Evolutionary conservation across 2,329 filamentous ascomycete genomes (phyloP).

Genomic region (Fonsecaea erecta): DNA sequence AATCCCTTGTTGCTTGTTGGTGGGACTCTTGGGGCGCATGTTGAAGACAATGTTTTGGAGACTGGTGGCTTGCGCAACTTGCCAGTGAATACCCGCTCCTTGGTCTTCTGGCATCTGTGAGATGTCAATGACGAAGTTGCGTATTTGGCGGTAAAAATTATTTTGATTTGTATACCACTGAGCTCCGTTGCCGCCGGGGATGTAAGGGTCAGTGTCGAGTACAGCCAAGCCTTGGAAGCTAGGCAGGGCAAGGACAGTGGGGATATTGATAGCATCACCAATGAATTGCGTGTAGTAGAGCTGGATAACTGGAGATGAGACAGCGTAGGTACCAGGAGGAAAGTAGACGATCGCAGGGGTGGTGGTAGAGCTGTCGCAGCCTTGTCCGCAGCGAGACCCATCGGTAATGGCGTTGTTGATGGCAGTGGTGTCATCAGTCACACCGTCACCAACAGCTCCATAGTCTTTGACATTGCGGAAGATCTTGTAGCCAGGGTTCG

Average conservation of each 20-base stretch:
- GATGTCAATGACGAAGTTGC: slow-evolving; percentile 80
- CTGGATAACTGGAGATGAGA: slow-evolving; percentile 78
- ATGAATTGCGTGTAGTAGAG: slow-evolving; percentile 94
- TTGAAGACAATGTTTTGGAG: slow-evolving; percentile 82
- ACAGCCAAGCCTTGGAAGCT: slow-evolving; percentile 83
- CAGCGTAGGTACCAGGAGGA: slow-evolving; percentile 81
- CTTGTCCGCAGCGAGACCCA: slow-evolving; percentile 77
- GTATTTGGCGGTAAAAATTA: slow-evolving; percentile 83
- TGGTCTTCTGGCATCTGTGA: slow-evolving; percentile 61
- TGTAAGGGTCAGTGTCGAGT: slow-evolving; percentile 87
- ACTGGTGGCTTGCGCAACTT: slow-evolving; percentile 80
- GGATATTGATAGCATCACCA: slow-evolving; percentile 74
- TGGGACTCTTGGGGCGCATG: slow-evolving; percentile 70
- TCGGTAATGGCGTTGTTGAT: slow-evolving; percentile 82
- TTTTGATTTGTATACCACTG: slow-evolving; percentile 82
- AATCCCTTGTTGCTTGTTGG: slow-evolving; percentile 74
- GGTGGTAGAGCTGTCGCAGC: slow-evolving; percentile 83
- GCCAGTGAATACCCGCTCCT: slow-evolving; percentile 80
- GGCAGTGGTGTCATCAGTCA: slow-evolving; percentile 81
- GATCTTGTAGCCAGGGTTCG: slow-evolving; percentile 63
- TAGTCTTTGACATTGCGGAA: slow-evolving; percentile 79
- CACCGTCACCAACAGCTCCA: slow-evolving; percentile 71
- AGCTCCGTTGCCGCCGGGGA: slow-evolving; percentile 56
- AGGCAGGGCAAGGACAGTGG: slow-evolving; percentile 74
- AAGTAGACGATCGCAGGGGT: slow-evolving; percentile 90